phyloP scores from a whole-genome alignment of 345 rosid species.

The Populus pruinosa region DNA sequence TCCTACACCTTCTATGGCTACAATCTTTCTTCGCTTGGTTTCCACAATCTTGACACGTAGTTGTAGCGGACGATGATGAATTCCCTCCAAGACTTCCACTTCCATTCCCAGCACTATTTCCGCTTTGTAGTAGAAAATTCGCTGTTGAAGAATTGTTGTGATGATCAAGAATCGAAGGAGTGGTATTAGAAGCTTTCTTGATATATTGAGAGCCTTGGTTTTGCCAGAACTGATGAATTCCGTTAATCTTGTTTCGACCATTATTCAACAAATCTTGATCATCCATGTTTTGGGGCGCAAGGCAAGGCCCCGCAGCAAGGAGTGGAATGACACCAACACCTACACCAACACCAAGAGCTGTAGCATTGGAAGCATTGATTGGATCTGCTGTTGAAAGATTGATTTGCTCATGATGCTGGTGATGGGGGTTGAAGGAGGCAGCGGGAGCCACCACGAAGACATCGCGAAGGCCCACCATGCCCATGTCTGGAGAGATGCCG shows the following conservation, averaged over 20 bases:
- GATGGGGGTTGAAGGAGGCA: constrained; percentile 45
- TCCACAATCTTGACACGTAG: constrained; percentile 97
- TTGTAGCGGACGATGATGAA: constrained; percentile 46
- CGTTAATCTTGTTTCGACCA: constrained; percentile 40
- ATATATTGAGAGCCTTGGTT: constrained; percentile 32
- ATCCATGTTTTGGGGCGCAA: constrained; percentile 46
- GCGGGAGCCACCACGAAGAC: constrained; percentile 82
- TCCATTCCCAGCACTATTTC: constrained; percentile 31
- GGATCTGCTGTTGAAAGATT: constrained; percentile 30
- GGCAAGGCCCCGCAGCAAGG: constrained; percentile 55
- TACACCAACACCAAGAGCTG: constrained; percentile 76
- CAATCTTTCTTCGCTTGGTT: constrained; percentile 99
- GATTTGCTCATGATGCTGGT: constrained; percentile 46
- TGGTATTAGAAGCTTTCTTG: constrained; percentile 31
- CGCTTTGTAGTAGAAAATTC: constrained; percentile 24
- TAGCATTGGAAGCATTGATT: constrained; percentile 41
- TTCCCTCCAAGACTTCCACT: constrained; percentile 3
- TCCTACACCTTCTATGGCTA: constrained; percentile 74
- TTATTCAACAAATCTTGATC: constrained; percentile 42
- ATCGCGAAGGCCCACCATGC: constrained; percentile 72
- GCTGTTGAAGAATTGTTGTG: constrained; percentile 28
- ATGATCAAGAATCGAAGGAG: constrained; percentile 30
- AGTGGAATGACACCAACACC: constrained; percentile 76
- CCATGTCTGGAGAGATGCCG: constrained; percentile 67
- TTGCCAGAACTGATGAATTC: constrained; percentile 73